Evolutionary conservation across 139 green algal species (phyloP), one percentile per base, ranked within the genome.

Genomic region (Asterochloris sp.): DNA sequence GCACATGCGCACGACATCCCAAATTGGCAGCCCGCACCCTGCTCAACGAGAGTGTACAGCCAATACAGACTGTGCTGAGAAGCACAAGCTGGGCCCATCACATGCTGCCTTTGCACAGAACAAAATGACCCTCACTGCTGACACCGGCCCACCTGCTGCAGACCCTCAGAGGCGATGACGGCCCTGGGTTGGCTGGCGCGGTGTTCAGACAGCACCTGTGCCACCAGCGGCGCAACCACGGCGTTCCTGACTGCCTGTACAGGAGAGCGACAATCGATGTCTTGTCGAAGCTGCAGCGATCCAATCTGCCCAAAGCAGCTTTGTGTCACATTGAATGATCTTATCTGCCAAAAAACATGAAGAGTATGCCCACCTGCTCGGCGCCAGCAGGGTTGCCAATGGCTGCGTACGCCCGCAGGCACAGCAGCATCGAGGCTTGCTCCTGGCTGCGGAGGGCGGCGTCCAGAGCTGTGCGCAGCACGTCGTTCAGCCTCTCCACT

Each of bases 391-490:
- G 17, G 62, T 92, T 81, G 12, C 92, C 92, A 14, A 98, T 78
- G 78, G 96, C 89, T 1, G 91, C 84, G 67, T 95, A 98, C 0
- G 92, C 94, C 69, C 93, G 91, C 80, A 98, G 85, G 87, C 89
- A 94, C 83, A 96, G 90, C 38, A 86, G 85, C 12, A 93, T 73
- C 21, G 90, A 86, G 10, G 82, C 69, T 12, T 80, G 66, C 80
- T 88, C 78, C n/a, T 85, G 84, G 26, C 24, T 69, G 21, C 78
- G 26, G 16, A 98, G 87, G 0, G 92, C 89, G 13, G 81, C 77
- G 11, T 73, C 60, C 23, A 98, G 83, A 0, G 86, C 87, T 8
- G 73, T 62, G 12, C 91, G 81, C 64, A 96, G 85, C 27, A 84
- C 83, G 24, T 21, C 71, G 62, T 87, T 73, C 54, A 97, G 87